Evolutionary conservation across 2,329 filamentous ascomycete genomes (phyloP).

Genomic region (Grosmannia penicillata): DNA sequence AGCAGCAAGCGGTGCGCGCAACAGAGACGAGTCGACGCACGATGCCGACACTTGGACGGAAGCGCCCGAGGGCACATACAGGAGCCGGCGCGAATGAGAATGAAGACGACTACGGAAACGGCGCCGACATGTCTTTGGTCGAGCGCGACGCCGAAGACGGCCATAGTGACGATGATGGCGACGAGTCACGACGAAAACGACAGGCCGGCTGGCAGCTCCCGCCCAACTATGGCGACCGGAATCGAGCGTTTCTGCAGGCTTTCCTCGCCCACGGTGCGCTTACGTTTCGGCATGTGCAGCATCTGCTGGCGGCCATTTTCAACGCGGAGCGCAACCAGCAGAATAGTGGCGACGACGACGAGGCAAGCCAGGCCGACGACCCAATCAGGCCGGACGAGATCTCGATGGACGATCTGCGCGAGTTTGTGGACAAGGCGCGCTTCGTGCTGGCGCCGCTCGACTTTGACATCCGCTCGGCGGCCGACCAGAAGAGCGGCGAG

Average conservation of each 20-base stretch:
- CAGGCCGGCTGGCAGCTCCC: constrained; percentile 10
- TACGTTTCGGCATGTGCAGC: constrained; percentile 58
- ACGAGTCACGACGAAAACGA: neutral
- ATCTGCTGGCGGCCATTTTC: constrained; percentile 63
- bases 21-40: neutral
- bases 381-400: constrained; percentile 40
- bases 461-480: constrained; percentile 65
- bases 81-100: neutral
- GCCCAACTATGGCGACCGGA: constrained; percentile 39
- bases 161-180: neutral
- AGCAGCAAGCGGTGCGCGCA: neutral
- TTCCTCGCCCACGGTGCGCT: constrained; percentile 67
- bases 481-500: constrained; percentile 45
- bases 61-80: constrained; percentile 2
- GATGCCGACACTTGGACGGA: constrained; percentile 4
- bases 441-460: constrained; percentile 65
- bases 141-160: neutral
- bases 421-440: constrained; percentile 57
- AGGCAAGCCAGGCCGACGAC: constrained; percentile 10
- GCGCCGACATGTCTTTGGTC: neutral
- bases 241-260: constrained; percentile 83
- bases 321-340: constrained; percentile 38
- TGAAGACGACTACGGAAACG: neutral
- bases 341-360: constrained; percentile 58
- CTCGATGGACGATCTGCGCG: constrained; percentile 49